A percentile compares a stretch with the other conserved stretches of the same genome.
These are phyloP conservation scores for Penicillium hordei DNA, from an alignment of 2,329 filamentous ascomycete genomes.

Conservation along the genomic window DNA sequence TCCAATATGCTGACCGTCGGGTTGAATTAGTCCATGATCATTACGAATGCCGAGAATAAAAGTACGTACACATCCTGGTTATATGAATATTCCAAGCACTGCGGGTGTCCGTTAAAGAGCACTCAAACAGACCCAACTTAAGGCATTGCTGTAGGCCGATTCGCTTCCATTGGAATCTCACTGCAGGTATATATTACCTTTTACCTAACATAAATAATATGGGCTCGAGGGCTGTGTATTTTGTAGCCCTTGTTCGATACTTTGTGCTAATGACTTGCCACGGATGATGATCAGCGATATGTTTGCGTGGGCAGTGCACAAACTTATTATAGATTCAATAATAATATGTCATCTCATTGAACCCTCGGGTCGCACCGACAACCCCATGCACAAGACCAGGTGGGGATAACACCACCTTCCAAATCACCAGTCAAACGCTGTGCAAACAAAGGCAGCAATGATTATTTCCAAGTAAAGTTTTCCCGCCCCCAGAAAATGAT, in stretches of 20 bases:
- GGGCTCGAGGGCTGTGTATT: not conserved
- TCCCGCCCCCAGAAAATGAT: constrained; percentile 2
- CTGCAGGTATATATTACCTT: not conserved
- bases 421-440: not conserved
- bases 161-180: not conserved
- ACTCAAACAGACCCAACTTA: not conserved
- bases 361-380: not conserved
- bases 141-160: not conserved
- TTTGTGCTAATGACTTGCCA: not conserved
- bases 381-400: not conserved
- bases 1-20: not conserved
- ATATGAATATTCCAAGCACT: not conserved
- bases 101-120: not conserved
- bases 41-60: not conserved
- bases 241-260: not conserved
- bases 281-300: not conserved
- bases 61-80: not conserved
- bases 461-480: not conserved
- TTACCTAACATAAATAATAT: not conserved
- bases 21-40: not conserved
- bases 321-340: not conserved
- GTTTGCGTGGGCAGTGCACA: not conserved
- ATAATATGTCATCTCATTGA: not conserved
- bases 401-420: not conserved
- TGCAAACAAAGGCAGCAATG: not conserved